Evolutionary conservation across 2,329 filamentous ascomycete species (phyloP).

Genomic region (Lachnellula cervina): DNA sequence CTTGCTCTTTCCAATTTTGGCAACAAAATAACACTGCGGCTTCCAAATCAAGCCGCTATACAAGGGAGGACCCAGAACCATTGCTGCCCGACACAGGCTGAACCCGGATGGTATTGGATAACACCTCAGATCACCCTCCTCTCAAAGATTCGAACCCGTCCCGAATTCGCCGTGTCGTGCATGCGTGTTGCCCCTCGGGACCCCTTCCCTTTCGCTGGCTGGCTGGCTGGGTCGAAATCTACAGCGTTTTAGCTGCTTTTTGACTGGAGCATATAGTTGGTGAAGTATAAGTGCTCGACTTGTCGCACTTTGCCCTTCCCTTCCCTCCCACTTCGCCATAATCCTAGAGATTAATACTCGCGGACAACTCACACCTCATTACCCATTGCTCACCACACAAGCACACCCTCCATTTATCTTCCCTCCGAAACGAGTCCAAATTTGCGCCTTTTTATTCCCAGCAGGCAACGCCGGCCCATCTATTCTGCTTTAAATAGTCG

Average conservation of each 20-base stretch:
- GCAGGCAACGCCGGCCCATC: slow-evolving; percentile 19
- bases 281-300: slow-evolving; percentile 24
- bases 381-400: slow-evolving; percentile 1
- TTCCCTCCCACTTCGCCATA: slow-evolving; percentile 5
- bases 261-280: slow-evolving; percentile 2
- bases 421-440: slow-evolving; percentile 16
- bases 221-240: background rate
- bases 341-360: slow-evolving; percentile 11
- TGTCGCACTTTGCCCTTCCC: slow-evolving; percentile 22
- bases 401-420: slow-evolving; percentile 12
- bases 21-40: background rate
- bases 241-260: background rate
- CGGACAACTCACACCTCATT: slow-evolving; percentile 5
- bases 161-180: background rate
- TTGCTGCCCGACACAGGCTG: slow-evolving; percentile 30
- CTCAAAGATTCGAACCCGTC: background rate
- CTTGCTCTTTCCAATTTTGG: background rate
- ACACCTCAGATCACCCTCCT: background rate
- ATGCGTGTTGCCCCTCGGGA: too few relatives aligned
- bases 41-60: background rate
- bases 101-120: slow-evolving; percentile 10
- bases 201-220: background rate
- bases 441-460: slow-evolving; percentile 14
- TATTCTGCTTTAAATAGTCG: slow-evolving; percentile 8
- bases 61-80: slow-evolving; percentile 15